These are phyloP conservation scores for Paraphoma sp. DNA, from an alignment of 2,329 filamentous ascomycete species.

Conservation along the genomic window DNA sequence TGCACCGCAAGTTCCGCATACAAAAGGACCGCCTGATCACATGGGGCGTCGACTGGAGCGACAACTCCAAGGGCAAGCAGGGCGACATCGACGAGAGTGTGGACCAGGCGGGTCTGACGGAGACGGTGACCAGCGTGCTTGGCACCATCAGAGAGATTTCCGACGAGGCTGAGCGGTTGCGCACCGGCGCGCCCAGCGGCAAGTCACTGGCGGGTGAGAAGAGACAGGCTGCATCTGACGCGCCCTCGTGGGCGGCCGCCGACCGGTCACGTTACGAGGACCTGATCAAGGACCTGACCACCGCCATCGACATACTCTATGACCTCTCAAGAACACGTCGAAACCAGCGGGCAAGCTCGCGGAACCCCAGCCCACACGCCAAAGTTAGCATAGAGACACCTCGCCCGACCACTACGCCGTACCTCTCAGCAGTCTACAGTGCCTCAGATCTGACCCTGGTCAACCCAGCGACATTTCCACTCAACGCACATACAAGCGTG, in stretches of 20 bases:
- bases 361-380: slow-evolving; percentile 18
- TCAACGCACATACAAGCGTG: slow-evolving; percentile 20
- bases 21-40: slow-evolving; percentile 80
- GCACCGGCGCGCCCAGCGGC: slow-evolving; percentile 56
- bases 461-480: slow-evolving; percentile 46
- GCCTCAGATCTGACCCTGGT: slow-evolving; percentile 54
- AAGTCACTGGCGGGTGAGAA: slow-evolving; percentile 46
- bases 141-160: slow-evolving; percentile 81
- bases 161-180: slow-evolving; percentile 76
- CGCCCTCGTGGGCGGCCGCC: slow-evolving; percentile 58
- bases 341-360: slow-evolving; percentile 37
- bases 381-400: slow-evolving; percentile 28
- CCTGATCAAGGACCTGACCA: slow-evolving; percentile 74
- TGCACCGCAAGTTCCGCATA: slow-evolving; percentile 79
- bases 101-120: slow-evolving; percentile 71
- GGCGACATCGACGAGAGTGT: slow-evolving; percentile 76
- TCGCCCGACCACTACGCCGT: slow-evolving; percentile 24
- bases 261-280: slow-evolving; percentile 80
- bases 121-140: slow-evolving; percentile 80
- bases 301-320: slow-evolving; percentile 80
- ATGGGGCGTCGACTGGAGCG: slow-evolving; percentile 84
- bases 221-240: slow-evolving; percentile 39
- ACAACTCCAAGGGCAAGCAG: slow-evolving; percentile 64
- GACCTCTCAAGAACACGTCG: slow-evolving; percentile 73
- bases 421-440: slow-evolving; percentile 44